Evolutionary conservation across 495 filamentous ascomycete genomes (phyloP).

Genomic region (Annulohypoxylon stygium): DNA sequence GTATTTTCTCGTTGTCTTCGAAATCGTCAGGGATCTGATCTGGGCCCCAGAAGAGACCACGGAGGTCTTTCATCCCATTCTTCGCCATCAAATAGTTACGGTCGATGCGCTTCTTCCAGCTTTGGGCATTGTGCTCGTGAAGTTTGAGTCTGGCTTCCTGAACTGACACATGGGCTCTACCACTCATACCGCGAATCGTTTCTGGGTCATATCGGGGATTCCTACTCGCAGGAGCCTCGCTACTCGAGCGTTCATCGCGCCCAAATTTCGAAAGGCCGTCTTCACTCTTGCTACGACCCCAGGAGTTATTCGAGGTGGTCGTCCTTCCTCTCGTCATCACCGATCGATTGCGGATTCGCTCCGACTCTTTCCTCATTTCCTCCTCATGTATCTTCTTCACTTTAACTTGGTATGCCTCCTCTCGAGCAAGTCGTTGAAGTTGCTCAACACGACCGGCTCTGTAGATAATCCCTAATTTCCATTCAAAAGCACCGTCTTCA

Average conservation of each 20-base stretch:
- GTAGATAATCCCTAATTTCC: conserved; percentile 94
- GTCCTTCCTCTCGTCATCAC: conserved; percentile 61
- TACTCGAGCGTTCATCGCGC: conserved; percentile 59
- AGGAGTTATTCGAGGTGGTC: conserved; percentile 47
- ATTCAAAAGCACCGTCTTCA: conserved; percentile 97
- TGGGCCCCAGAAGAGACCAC: conserved; percentile 82
- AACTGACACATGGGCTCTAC: conserved; percentile 74
- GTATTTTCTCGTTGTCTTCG: conserved; percentile 84
- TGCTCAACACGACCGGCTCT: conserved; percentile 89
- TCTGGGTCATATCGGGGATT: conserved; percentile 80
- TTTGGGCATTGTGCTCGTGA: conserved; percentile 83
- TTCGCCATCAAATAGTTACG: conserved; percentile 75
- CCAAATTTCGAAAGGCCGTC: conserved; percentile 57
- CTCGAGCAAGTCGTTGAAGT: conserved; percentile 85
- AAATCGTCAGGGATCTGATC: conserved; percentile 85
- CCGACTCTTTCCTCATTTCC: conserved; percentile 66
- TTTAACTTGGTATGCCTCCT: conserved; percentile 91
- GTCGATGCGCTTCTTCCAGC: conserved; percentile 94
- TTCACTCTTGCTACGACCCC: conserved; percentile 60
- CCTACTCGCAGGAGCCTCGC: conserved; percentile 53
- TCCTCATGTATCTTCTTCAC: conserved; percentile 82
- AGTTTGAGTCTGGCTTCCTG: conserved; percentile 81
- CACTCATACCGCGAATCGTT: conserved; percentile 74
- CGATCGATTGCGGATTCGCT: conserved; percentile 62
- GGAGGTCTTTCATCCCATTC: conserved; percentile 80